Conservation (phyloP, 192 early-diverging fungal species). For the Podila horticola region DNA sequence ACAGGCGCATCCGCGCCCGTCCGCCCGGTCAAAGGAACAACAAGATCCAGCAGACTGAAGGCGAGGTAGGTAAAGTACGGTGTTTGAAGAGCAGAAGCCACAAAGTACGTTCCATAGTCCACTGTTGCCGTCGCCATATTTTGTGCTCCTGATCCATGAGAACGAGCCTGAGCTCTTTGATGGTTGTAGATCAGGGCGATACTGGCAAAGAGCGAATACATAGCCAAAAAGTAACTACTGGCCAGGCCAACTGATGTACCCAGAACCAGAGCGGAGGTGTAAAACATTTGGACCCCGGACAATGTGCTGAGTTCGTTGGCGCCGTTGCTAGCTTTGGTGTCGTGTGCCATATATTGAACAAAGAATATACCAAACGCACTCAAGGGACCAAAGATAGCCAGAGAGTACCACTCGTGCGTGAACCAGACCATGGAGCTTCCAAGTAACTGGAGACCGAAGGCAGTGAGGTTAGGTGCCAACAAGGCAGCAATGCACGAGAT, state of each 20-base stretch:
- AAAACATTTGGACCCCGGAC: slow-evolving; percentile 17
- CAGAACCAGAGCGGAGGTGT: slow-evolving; percentile 7
- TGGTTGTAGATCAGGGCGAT: slow-evolving; percentile 46
- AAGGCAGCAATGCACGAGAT: slow-evolving; percentile 38
- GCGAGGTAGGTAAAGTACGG: slow-evolving; percentile 49
- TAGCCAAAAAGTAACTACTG: slow-evolving; percentile 58
- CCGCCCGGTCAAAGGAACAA: slow-evolving; percentile 77
- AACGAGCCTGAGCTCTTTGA: slow-evolving; percentile 13
- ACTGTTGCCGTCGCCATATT: slow-evolving; percentile 6
- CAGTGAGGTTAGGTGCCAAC: slow-evolving; percentile 32
- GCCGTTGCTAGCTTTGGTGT: slow-evolving; percentile 4
- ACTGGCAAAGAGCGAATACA: slow-evolving; percentile 42
- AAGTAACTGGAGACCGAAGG: slow-evolving; percentile 11
- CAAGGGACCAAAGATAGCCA: slow-evolving; percentile 61
- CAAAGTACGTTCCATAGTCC: slow-evolving; percentile 40
- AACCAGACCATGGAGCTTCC: slow-evolving; percentile 69
- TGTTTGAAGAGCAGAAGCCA: slow-evolving; percentile 33
- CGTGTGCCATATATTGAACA: slow-evolving; percentile 48
- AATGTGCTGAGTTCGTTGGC: slow-evolving; percentile 25
- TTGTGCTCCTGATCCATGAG: not conserved
- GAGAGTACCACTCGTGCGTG: slow-evolving; percentile 63
- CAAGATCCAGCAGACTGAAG: slow-evolving; percentile 62
- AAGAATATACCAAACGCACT: slow-evolving; percentile 52
- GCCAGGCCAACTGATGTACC: slow-evolving; percentile 49
- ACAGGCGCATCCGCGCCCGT: slow-evolving; percentile 72